Base-by-base conservation (phyloP, 495 filamentous ascomycete species). In the Antarctomyces pellizariae region DNA sequence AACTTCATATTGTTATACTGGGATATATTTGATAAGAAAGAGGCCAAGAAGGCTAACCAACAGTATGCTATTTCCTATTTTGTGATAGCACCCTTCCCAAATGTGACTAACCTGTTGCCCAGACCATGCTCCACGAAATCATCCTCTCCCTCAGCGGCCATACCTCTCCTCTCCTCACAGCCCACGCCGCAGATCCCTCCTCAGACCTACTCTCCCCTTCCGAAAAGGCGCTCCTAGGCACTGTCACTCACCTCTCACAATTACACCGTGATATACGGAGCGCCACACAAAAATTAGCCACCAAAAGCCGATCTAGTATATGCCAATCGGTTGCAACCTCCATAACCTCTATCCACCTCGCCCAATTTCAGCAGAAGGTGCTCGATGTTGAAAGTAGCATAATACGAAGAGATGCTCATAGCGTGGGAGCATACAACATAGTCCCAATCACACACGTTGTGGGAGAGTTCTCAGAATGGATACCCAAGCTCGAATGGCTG, bases 121-220 rank as follows among this genome's bases (percentile, higher is more conserved):
- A 22, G 37, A 59, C 46, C 49, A 95, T 95, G 84, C 73, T 95
- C 43, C 84, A 95, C 57, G 86, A 97, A 54, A 71, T 97, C 50
- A 64, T 97, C 38, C 71, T 97, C 45, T 77, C 77, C 43, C 72
- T 97, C 46, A 86, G 80, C 36, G 84, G 84, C 28, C 77, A 91
- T 51, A 71, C 78, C 14, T 93, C 84, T 29, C 69, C 80, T 24
- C 66, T 93, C 38, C 73, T 93, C 51, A 36, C 45, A 27, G 34
- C 37, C 31, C 34, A 46, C 45, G 41, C 49, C 43, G 36, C 39
- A 48, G 34, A 46, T 61, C 38, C 45, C 53, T 24, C 52, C 30
- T 30, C 30, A 27, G 38, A 41, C 41, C n/a, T 70, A 25, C 48
- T 89, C 39, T 75, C 75, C 24, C 71, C 75, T 16, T 65, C 75